Evolutionary conservation across 768 basidiomycete species (phyloP).

Genomic region (Kondoa subrosea): DNA sequence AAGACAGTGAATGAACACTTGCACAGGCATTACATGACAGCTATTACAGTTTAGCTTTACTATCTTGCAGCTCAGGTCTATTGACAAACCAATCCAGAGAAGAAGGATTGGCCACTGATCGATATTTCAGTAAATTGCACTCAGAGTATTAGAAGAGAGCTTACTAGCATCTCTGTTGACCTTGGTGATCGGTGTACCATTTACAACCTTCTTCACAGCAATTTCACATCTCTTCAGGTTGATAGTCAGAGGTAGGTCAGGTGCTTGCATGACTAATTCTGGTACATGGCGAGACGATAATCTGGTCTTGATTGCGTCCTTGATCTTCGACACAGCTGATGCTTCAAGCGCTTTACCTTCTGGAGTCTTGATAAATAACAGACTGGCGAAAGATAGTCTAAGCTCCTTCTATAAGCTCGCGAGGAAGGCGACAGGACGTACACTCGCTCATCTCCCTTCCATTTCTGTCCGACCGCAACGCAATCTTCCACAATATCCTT

Average conservation of each 20-base stretch:
- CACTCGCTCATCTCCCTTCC: conserved; percentile 27
- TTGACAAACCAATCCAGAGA: conserved; percentile 24
- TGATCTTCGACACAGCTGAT: conserved; percentile 19
- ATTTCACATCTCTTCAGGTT: conserved; percentile 27
- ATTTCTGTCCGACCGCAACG: conserved; percentile 27
- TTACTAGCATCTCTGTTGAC: conserved; percentile 22
- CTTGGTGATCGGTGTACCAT: conserved; percentile 18
- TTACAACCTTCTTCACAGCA: conserved; percentile 21
- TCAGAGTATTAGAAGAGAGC: neutral
- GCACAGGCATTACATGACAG: no score
- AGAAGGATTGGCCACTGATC: conserved; percentile 14
- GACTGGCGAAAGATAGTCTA: neutral
- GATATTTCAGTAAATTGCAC: neutral
- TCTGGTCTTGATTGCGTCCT: conserved; percentile 16
- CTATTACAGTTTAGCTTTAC: neutral
- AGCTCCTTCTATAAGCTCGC: neutral
- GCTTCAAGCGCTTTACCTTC: conserved; percentile 13
- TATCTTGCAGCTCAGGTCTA: conserved; percentile 22
- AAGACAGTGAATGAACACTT: neutral
- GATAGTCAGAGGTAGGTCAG: neutral
- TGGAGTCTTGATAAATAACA: conserved; percentile 27
- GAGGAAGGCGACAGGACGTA: conserved; percentile 8
- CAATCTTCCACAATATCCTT: neutral
- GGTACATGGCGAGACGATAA: conserved; percentile 26
- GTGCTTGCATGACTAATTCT: conserved; percentile 21